Evolutionary conservation across 1,284 basidiomycete genomes (phyloP), one percentile per base, ranked within the genome.

Genomic region (Chalciporus sp.): DNA sequence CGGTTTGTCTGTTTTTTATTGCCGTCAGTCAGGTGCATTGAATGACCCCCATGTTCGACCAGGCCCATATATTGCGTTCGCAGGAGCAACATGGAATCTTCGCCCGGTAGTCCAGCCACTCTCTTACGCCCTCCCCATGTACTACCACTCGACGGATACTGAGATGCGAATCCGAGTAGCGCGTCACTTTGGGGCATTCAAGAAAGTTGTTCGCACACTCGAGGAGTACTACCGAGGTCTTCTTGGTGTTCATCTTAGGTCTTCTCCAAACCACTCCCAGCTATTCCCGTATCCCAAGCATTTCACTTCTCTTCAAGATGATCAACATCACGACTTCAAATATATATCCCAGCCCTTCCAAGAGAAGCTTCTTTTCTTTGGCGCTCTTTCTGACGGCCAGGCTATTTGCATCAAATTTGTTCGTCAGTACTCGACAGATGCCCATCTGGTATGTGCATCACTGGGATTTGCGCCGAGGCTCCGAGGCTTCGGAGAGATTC

Each of bases 321-420:
- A 19, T 37, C 14, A 10, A 20, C 5, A 6, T 4, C 27, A 40
- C 1, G 4, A 20, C 11, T 57, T 57, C 27, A n/a, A 44, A n/a
- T 57, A 57, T 40, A 26, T 11, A 8, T 8, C 12, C 12, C 45
- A 43, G 23, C 29, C 23, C 6, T 50, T 51, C 20, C 31, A 28
- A 35, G 31, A 50, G 7, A 50, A 43, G 7, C 57, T 63, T 7
- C 10, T 66, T 17, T 64, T 62, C 20, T 55, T 56, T 12, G 56
- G 56, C 28, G 9, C 23, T 23, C 28, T 16, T 27, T n/a, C 14
- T 16, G 7, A 41, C 40, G 6, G 23, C n/a, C 1, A 20, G 37
- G 19, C 16, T 8, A 57, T 69, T 31, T 67, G 65, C 47, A 52
- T 71, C 53, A 70, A 71, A 51, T 71, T 70, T 12, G 14, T 11